phyloP scores from a whole-genome alignment of 2,329 filamentous ascomycete species.

The Alternaria metachromatica region DNA sequence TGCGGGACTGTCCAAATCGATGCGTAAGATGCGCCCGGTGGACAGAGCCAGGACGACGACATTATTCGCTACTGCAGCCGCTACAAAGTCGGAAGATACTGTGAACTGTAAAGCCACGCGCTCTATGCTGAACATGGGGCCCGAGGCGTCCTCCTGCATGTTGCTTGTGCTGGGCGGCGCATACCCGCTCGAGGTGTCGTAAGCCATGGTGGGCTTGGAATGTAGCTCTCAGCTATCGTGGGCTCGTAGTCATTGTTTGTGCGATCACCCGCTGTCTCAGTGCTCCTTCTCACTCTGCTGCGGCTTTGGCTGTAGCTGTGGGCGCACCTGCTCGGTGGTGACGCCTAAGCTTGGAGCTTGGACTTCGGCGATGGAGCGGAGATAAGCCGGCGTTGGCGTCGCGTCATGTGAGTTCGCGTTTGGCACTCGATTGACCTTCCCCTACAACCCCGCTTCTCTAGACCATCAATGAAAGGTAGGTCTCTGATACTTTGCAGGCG shows the following conservation, averaged over 20 bases:
- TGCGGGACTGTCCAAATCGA: slow-evolving; percentile 89
- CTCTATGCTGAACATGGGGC: slow-evolving; percentile 95
- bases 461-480: background rate
- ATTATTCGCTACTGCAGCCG: slow-evolving; percentile 96
- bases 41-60: slow-evolving; percentile 91
- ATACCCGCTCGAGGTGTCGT: slow-evolving; percentile 75
- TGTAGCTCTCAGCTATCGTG: slow-evolving; percentile 18
- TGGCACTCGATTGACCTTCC: background rate
- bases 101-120: slow-evolving; percentile 92
- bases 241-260: slow-evolving; percentile 20
- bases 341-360: slow-evolving; percentile 14
- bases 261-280: slow-evolving; percentile 15
- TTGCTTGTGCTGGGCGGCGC: slow-evolving; percentile 69
- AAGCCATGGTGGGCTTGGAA: slow-evolving; percentile 63
- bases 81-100: slow-evolving; percentile 93
- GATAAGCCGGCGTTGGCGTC: slow-evolving; percentile 8
- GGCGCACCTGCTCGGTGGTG: slow-evolving; percentile 2
- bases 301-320: slow-evolving; percentile 5
- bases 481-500: background rate
- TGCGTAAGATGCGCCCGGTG: slow-evolving; percentile 89
- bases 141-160: slow-evolving; percentile 64
- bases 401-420: slow-evolving; percentile 9
- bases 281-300: background rate
- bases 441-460: background rate
- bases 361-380: slow-evolving; percentile 11